Evolutionary conservation across 2,329 filamentous ascomycete genomes (phyloP).

Genomic region (Ophiostoma quercus): DNA sequence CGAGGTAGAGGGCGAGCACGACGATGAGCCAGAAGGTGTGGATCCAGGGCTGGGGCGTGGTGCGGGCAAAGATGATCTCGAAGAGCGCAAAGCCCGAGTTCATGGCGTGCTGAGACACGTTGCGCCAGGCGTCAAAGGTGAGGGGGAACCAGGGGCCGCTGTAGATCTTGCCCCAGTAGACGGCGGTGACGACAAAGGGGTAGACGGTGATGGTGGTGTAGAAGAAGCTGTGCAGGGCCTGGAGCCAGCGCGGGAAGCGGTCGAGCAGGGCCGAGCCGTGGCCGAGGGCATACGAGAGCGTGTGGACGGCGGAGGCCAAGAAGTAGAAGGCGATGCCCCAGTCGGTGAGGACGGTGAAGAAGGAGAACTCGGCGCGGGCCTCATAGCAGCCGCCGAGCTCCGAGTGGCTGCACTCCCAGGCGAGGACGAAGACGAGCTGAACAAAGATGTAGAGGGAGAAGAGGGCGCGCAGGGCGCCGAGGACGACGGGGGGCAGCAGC

Average conservation of each 20-base stretch:
- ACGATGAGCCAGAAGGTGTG: constrained; percentile 64
- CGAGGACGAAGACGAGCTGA: constrained; percentile 64
- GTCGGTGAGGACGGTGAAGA: constrained; percentile 76
- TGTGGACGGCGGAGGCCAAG: constrained; percentile 62
- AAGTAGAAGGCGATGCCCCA: constrained; percentile 82
- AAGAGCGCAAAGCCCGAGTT: constrained; percentile 71
- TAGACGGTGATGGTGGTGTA: constrained; percentile 59
- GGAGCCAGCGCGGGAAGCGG: constrained; percentile 55
- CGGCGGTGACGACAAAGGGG: constrained; percentile 64
- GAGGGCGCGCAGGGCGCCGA: constrained; percentile 54
- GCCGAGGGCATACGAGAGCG: constrained; percentile 55
- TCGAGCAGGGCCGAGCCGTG: constrained; percentile 50
- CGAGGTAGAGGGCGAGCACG: constrained; percentile 67
- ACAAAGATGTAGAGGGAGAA: constrained; percentile 64
- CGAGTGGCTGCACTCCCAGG: constrained; percentile 54
- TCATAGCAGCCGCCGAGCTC: constrained; percentile 39
- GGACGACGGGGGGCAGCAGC: constrained; percentile 61
- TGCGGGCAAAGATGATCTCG: constrained; percentile 66
- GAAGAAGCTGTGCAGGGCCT: constrained; percentile 59
- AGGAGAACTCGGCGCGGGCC: constrained; percentile 62
- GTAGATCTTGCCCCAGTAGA: constrained; percentile 64
- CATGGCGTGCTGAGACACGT: constrained; percentile 68
- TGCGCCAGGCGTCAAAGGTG: constrained; percentile 55
- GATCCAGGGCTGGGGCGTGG: constrained; percentile 55
- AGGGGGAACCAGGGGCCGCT: constrained; percentile 45